Conservation (phyloP, 1,284 basidiomycete genomes). For the Anthracocystis panici-leucophaei region DNA sequence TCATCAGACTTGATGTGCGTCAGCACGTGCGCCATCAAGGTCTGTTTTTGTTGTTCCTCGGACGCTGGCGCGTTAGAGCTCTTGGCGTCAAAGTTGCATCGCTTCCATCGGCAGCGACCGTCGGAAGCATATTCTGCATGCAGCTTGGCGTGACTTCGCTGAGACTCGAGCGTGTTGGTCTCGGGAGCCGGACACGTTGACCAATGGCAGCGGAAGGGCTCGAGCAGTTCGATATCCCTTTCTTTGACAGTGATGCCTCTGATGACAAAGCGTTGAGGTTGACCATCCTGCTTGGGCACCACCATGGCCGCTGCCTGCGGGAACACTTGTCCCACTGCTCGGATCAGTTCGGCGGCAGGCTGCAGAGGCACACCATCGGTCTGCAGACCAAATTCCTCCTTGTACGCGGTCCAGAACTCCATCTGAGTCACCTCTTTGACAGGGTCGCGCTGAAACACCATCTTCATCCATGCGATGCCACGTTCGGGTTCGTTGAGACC, state of each 20-base stretch:
- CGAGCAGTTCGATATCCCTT: conserved; percentile 39
- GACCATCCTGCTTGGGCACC: conserved; percentile 76
- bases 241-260: conserved; percentile 75
- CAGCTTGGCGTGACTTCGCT: conserved; percentile 50
- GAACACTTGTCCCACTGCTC: conserved; percentile 82
- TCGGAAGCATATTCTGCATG: conserved; percentile 47
- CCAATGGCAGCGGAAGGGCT: conserved; percentile 58
- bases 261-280: conserved; percentile 77
- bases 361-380: conserved; percentile 74
- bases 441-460: conserved; percentile 78
- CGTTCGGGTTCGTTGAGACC: conserved; percentile 59
- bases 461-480: conserved; percentile 74
- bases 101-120: conserved; percentile 57
- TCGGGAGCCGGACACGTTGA: conserved; percentile 49
- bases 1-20: conserved; percentile 46
- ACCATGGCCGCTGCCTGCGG: conserved; percentile 85
- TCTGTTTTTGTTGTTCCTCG: conserved; percentile 14
- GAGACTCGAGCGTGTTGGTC: conserved; percentile 36
- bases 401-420: conserved; percentile 88
- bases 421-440: conserved; percentile 86
- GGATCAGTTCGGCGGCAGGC: conserved; percentile 86
- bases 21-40: conserved; percentile 44
- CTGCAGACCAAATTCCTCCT: conserved; percentile 72
- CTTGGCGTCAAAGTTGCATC: conserved; percentile 49
- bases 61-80: conserved; percentile 6